These are phyloP conservation scores for Malassezia caprae DNA, from an alignment of 1,284 basidiomycete species.

Conservation along the genomic window DNA sequence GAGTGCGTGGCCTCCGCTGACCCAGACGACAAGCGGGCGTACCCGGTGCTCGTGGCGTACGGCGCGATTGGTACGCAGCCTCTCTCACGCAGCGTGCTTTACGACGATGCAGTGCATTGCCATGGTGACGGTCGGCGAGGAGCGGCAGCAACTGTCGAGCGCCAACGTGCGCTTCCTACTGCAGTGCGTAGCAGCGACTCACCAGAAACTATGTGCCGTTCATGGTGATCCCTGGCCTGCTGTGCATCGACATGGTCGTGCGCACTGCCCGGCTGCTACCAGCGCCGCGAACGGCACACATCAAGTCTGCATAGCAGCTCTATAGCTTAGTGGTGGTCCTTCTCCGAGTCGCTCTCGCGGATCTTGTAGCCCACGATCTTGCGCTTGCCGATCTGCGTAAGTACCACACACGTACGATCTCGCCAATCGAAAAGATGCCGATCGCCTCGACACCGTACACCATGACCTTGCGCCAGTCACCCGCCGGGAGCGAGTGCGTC, in stretches of 20 bases:
- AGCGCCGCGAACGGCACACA: not conserved
- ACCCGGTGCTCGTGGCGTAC: constrained; percentile 16
- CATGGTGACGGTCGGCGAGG: constrained; percentile 14
- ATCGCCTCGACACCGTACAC: constrained; percentile 82
- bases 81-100: constrained; percentile 5
- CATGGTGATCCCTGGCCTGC: constrained; percentile 8
- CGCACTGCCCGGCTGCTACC: constrained; percentile 1
- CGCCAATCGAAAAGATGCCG: constrained; percentile 60
- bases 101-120: constrained; percentile 20
- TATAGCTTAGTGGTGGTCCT: constrained; percentile 8
- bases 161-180: constrained; percentile 15
- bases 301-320: not conserved
- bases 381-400: constrained; percentile 19
- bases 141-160: constrained; percentile 9
- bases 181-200: constrained; percentile 9
- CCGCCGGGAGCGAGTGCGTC: constrained; percentile 60
- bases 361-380: constrained; percentile 17
- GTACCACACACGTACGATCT: constrained; percentile 30
- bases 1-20: not conserved
- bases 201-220: constrained; percentile 18
- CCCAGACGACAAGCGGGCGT: constrained; percentile 15
- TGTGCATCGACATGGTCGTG: constrained; percentile 7
- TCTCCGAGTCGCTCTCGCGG: constrained; percentile 1
- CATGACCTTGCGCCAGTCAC: constrained; percentile 63
- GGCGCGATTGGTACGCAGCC: constrained; percentile 10